Percentiles rank a stretch among this genome's conserved stretches.
Evolutionary conservation across 306 rosid genomes (phyloP).

Genomic region (Spatholobus suberectus): DNA sequence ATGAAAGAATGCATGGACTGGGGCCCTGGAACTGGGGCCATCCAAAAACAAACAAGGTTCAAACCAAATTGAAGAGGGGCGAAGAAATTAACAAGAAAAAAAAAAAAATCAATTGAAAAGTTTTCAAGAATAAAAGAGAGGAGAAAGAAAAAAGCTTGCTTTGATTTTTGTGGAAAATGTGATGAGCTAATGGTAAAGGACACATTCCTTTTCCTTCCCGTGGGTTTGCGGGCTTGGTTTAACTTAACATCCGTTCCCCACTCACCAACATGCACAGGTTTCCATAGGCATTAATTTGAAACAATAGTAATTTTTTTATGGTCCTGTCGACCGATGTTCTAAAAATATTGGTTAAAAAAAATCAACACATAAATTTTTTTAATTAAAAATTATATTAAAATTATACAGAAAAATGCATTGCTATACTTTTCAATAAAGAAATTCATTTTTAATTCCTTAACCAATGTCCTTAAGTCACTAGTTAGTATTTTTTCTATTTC

Average conservation of each 20-base stretch:
- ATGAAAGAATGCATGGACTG: constrained; percentile 40
- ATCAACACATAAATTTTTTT: too few relatives aligned
- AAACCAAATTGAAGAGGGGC: not conserved
- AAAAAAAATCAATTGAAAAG: not conserved
- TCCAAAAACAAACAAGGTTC: not conserved
- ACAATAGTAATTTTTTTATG: not conserved
- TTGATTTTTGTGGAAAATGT: constrained; percentile 20
- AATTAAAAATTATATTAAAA: too few relatives aligned
- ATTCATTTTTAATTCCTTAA: too few relatives aligned
- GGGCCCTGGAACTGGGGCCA: constrained; percentile 21
- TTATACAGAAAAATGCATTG: too few relatives aligned
- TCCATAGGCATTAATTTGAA: not conserved
- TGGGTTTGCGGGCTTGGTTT: not conserved
- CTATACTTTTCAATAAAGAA: too few relatives aligned
- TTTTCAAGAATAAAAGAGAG: not conserved
- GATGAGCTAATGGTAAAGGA: not conserved
- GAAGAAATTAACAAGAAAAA: not conserved
- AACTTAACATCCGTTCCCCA: constrained; percentile 13
- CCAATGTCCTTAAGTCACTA: too few relatives aligned
- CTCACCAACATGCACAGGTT: not conserved
- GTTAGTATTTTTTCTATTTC: too few relatives aligned
- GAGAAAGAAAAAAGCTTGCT: not conserved
- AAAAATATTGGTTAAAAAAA: too few relatives aligned
- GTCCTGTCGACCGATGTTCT: too few relatives aligned
- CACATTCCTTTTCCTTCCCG: not conserved